Base-by-base conservation (phyloP, 2,329 filamentous ascomycete genomes). In the Tolypocladium nubicola region DNA sequence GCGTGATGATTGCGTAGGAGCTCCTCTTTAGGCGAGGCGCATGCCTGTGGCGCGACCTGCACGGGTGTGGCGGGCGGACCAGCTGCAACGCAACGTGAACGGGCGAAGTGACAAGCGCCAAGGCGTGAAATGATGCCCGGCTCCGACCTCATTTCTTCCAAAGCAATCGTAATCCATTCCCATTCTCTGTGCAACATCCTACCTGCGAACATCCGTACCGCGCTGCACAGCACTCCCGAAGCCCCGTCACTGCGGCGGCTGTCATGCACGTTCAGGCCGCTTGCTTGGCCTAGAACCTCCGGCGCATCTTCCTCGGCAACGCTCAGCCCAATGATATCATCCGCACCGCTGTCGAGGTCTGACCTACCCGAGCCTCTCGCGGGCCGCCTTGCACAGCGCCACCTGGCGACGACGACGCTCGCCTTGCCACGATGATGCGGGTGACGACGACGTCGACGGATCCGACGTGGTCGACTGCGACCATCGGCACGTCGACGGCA, bases 281-380 rank as follows among this genome's bases (percentile, higher is more conserved):
- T 53, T 37, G 39, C 21, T 14, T 35, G 55, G 47, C 47, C 52
- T 49, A 16, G 10, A 33, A 38, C n/a, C 35, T 16, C 37, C 23
- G 39, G 38, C 52, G 52, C 52, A 45, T 55, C 49, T 19, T 39
- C 23, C 30, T 40, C 38, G 40, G 33, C 41, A 14, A n/a, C 13
- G n/a, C n/a, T 9, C 49, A 53, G 52, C 50, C 52, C 57, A 50
- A 58, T 58, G 57, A 58, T 56, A 56, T 30, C 53, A 54, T 54
- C 52, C 19, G 41, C 33, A 38, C 57, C 35, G 35, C 50, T 56
- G 45, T 37, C 37, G 40, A 54, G 56, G 38, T 53, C 26, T 37
- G 35, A 52, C 53, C 26, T 30, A 7, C 39, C 33, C 45, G 39
- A 47, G 38, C 55, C 26, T 40, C n/a, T 55, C 56, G 41, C 56